Evolutionary conservation across 306 rosid genomes (phyloP).

Genomic region (Trichosanthes truncata): DNA sequence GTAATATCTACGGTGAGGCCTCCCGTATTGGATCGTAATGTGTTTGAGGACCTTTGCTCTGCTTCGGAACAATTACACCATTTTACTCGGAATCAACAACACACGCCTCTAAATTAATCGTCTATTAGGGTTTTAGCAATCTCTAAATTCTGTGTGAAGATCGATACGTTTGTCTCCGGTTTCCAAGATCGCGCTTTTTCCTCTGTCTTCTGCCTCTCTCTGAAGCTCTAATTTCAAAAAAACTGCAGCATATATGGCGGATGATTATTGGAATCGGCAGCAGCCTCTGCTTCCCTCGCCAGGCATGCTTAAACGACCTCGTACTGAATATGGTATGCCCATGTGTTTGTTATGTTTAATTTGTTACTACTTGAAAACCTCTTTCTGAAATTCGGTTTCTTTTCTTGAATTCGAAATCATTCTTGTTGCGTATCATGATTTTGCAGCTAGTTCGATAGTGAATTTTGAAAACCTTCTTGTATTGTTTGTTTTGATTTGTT

Average conservation of each 20-base stretch:
- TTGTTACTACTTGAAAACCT: too few relatives aligned
- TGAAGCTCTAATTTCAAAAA: background rate
- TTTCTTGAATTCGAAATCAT: background rate
- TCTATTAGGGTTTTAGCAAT: background rate
- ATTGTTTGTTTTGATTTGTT: background rate
- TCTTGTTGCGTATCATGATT: background rate
- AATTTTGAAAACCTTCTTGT: background rate
- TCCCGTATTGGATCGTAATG: background rate
- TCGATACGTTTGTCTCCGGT: background rate
- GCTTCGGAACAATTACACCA: background rate
- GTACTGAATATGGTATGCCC: constrained; percentile 51
- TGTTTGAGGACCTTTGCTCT: background rate
- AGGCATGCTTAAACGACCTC: constrained; percentile 62
- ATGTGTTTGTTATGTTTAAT: background rate
- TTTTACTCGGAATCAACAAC: background rate
- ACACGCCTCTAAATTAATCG: background rate
- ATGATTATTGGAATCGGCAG: constrained; percentile 66
- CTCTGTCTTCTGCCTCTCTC: background rate
- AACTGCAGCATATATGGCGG: constrained; percentile 33
- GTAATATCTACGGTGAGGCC: background rate
- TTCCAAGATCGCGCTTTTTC: background rate
- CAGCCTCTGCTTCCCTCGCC: constrained; percentile 35
- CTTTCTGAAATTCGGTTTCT: background rate
- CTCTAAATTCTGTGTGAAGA: background rate
- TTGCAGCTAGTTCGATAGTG: background rate